phyloP scores from a whole-genome alignment of 345 rosid genomes.

The Camelina hispida region DNA sequence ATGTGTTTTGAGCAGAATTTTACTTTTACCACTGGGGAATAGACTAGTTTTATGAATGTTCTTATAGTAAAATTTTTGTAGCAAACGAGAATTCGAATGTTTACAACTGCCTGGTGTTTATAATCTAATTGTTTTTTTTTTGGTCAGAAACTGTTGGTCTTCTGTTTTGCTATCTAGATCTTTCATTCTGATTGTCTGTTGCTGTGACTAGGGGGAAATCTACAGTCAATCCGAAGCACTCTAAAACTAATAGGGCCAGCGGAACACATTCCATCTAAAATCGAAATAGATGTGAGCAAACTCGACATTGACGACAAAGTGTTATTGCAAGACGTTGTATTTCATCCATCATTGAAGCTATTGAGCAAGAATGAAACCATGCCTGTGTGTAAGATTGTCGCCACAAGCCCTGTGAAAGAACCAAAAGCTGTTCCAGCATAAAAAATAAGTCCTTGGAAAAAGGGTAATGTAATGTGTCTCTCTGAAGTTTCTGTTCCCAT shows the following conservation, averaged over 20 bases:
- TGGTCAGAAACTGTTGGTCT: neutral
- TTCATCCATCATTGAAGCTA: conserved; percentile 78
- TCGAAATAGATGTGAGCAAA: conserved; percentile 85
- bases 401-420: conserved; percentile 48
- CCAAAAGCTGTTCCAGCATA: conserved; percentile 42
- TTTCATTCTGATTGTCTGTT: neutral
- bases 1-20: neutral
- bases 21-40: neutral
- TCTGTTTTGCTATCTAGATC: neutral
- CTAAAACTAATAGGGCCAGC: conserved; percentile 69
- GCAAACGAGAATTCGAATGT: neutral
- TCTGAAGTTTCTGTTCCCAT: neutral
- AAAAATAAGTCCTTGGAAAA: neutral
- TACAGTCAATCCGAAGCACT: conserved; percentile 56
- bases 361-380: conserved; percentile 70
- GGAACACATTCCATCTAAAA: conserved; percentile 76
- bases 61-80: neutral
- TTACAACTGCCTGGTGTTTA: neutral
- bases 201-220: conserved; percentile 63
- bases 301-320: conserved; percentile 79
- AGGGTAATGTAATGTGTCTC: conserved; percentile 6
- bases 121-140: neutral
- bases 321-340: conserved; percentile 57
- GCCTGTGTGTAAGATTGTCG: conserved; percentile 79
- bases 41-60: neutral